phyloP scores from a whole-genome alignment of 2,329 filamentous ascomycete species.

The Didymella pinodella region DNA sequence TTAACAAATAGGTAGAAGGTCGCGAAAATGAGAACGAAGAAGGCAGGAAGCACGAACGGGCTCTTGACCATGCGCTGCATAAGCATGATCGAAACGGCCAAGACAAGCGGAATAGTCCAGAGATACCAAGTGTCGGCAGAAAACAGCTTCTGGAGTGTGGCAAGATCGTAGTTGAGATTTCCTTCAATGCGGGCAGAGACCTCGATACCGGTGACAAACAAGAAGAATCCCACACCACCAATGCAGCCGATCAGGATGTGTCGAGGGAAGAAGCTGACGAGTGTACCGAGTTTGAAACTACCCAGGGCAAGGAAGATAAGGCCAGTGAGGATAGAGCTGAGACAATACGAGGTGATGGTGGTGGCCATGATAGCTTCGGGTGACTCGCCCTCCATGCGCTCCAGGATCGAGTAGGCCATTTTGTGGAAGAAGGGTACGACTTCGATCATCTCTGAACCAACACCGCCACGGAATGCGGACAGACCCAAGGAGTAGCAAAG shows the following conservation, averaged over 20 bases:
- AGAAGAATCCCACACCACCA: constrained; percentile 94
- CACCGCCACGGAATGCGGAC: constrained; percentile 87
- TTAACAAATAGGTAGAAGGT: constrained; percentile 82
- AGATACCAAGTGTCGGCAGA: constrained; percentile 76
- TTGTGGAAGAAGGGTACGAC: constrained; percentile 99
- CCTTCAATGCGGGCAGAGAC: constrained; percentile 90
- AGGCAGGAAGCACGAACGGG: constrained; percentile 85
- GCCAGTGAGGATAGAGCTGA: constrained; percentile 91
- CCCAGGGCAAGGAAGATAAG: constrained; percentile 92
- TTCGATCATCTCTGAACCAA: constrained; percentile 98
- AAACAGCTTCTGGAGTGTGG: constrained; percentile 78
- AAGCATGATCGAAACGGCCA: constrained; percentile 79
- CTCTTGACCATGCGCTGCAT: constrained; percentile 79
- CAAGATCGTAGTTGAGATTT: constrained; percentile 80
- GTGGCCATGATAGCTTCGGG: constrained; percentile 90
- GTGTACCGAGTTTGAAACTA: constrained; percentile 82
- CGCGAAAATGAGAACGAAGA: constrained; percentile 80
- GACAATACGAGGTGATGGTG: constrained; percentile 87
- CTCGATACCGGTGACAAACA: constrained; percentile 89
- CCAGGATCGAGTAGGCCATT: constrained; percentile 90
- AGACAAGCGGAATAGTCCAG: constrained; percentile 80
- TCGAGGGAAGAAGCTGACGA: constrained; percentile 95
- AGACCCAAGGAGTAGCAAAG: constrained; percentile 84
- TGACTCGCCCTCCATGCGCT: constrained; percentile 78
- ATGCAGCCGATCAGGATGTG: constrained; percentile 98